A percentile compares a stretch with the other conserved stretches of the same genome.
Conservation (phyloP, 179 eudicot species). For the Actinidia arguta region DNA sequence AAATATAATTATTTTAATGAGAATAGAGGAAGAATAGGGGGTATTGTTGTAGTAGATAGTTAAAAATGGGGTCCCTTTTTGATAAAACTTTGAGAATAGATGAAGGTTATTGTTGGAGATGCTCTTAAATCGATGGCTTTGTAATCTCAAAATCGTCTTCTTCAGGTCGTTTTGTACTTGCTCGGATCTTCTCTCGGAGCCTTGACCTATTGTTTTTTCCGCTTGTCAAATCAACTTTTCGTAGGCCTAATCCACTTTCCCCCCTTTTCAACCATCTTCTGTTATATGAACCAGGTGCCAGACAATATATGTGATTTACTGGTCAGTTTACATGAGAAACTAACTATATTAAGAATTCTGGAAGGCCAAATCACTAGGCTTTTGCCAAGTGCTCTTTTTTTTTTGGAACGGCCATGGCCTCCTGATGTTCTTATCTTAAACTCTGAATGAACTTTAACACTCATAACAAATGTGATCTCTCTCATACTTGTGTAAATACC, state of each 20-base stretch:
- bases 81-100: too few relatives aligned
- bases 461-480: not conserved
- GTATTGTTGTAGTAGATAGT: too few relatives aligned
- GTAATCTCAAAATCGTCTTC: not conserved
- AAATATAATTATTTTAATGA: too few relatives aligned
- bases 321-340: not conserved
- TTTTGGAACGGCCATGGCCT: not conserved
- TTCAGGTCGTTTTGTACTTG: not conserved
- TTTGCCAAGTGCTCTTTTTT: not conserved
- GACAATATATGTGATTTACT: not conserved
- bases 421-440: not conserved
- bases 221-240: not conserved
- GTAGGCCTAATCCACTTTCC: too few relatives aligned
- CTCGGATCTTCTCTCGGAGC: not conserved
- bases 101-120: too few relatives aligned
- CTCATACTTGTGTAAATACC: not conserved
- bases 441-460: constrained; percentile 8
- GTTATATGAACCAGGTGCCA: not conserved
- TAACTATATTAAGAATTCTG: not conserved
- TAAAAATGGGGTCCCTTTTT: too few relatives aligned
- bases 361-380: not conserved
- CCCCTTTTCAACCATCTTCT: not conserved
- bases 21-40: too few relatives aligned
- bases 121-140: not conserved
- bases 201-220: not conserved